Evolutionary conservation across 1,284 basidiomycete species (phyloP).

Genomic region (Phaffia rhodozyma): DNA sequence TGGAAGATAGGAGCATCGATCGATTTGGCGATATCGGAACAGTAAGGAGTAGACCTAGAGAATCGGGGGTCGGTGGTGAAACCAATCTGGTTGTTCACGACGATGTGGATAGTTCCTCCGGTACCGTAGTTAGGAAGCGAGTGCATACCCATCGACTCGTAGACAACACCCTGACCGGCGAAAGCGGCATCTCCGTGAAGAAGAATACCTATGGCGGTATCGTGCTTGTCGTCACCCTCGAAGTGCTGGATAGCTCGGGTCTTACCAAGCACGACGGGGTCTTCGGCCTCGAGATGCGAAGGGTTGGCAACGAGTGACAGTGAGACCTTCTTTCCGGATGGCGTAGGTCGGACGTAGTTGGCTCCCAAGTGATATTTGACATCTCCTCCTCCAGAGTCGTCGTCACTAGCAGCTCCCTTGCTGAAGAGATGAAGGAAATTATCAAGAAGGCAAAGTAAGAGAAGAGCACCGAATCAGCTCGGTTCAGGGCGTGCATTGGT

Average conservation of each 20-base stretch:
- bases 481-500: conserved; percentile 97
- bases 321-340: conserved; percentile 93
- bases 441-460: conserved; percentile 96
- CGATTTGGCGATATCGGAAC: conserved; percentile 97
- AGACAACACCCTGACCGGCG: conserved; percentile 95
- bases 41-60: conserved; percentile 93
- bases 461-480: conserved; percentile 91
- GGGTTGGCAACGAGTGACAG: conserved; percentile 97
- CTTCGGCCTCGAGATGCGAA: conserved; percentile 93
- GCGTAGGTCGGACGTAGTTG: conserved; percentile 96
- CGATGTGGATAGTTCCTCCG: conserved; percentile 94
- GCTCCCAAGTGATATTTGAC: conserved; percentile 99
- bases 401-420: conserved; percentile 49
- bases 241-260: conserved; percentile 94
- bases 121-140: conserved; percentile 91
- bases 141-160: conserved; percentile 99
- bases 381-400: conserved; percentile 80
- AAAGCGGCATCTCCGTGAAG: conserved; percentile 98
- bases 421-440: conserved; percentile 87
- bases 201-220: conserved; percentile 82
- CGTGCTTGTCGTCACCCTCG: conserved; percentile 64
- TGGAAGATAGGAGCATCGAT: conserved; percentile 99
- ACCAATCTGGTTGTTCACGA: conserved; percentile 99
- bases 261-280: conserved; percentile 96
- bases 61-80: conserved; percentile 99